Evolutionary conservation across 768 basidiomycete species (phyloP).

Genomic region (Lentinus tigrinus): DNA sequence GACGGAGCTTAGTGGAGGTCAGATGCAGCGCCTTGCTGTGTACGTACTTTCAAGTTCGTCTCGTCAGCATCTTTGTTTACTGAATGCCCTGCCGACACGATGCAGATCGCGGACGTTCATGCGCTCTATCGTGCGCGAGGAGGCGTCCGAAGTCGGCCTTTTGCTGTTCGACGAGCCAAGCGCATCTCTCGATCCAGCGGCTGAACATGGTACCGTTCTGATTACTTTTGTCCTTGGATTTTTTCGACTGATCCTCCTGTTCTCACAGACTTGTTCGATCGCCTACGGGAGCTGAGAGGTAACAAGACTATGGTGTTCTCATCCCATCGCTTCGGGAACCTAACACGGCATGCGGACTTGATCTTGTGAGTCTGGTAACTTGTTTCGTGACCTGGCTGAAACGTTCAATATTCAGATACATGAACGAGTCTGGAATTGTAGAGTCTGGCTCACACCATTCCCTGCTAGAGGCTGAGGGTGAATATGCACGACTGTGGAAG

Average conservation of each 20-base stretch:
- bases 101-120: constrained; percentile 27
- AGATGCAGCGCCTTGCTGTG: constrained; percentile 25
- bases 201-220: constrained; percentile 55
- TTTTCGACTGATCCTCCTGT: not conserved
- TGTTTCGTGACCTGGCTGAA: not conserved
- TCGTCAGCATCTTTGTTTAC: too few relatives aligned
- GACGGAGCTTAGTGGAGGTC: constrained; percentile 17
- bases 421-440: constrained; percentile 57
- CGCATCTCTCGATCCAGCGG: constrained; percentile 41
- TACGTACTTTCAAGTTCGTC: constrained; percentile 3
- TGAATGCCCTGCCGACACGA: too few relatives aligned
- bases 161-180: constrained; percentile 31
- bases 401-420: constrained; percentile 47
- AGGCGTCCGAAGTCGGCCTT: constrained; percentile 24
- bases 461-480: constrained; percentile 51
- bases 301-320: constrained; percentile 85
- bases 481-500: constrained; percentile 70
- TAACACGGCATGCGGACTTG: constrained; percentile 70
- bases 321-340: constrained; percentile 68
- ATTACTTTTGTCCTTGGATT: not conserved
- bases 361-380: constrained; percentile 32
- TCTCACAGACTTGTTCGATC: constrained; percentile 58
- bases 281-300: constrained; percentile 61
- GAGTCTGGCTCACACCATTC: constrained; percentile 68
- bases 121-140: constrained; percentile 30